These are phyloP conservation scores for Xylaria polymorpha DNA, from an alignment of 2,329 filamentous ascomycete genomes.

Conservation along the genomic window DNA sequence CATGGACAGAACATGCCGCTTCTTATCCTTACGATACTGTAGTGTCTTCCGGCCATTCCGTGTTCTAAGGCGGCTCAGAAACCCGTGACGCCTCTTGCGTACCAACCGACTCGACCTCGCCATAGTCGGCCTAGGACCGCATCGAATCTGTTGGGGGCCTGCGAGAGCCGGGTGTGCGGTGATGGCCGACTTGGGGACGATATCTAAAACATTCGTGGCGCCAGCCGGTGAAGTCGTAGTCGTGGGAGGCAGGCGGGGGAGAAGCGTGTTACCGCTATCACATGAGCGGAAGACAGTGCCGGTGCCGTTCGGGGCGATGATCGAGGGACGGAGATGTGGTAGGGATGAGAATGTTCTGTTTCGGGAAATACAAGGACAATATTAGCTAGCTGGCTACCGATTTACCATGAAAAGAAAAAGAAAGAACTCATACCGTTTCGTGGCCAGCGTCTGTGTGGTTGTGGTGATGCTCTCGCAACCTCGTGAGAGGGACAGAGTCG, in stretches of 20 bases:
- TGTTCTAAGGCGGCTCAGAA: conserved; percentile 62
- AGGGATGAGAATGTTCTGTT: conserved; percentile 62
- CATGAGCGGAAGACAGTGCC: conserved; percentile 46
- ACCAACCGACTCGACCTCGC: conserved; percentile 64
- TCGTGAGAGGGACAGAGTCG: conserved; percentile 31
- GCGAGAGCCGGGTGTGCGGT: conserved; percentile 65
- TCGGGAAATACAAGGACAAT: neutral
- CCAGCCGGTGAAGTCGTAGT: conserved; percentile 23
- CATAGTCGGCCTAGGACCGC: conserved; percentile 69
- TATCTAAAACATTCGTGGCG: conserved; percentile 52
- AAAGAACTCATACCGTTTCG: conserved; percentile 33
- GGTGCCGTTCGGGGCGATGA: conserved; percentile 48
- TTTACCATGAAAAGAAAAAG: neutral
- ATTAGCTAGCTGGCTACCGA: neutral
- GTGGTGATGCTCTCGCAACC: conserved; percentile 28
- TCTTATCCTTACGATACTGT: conserved; percentile 64
- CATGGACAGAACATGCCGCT: conserved; percentile 58
- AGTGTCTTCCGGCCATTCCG: conserved; percentile 66
- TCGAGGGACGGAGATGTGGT: conserved; percentile 62
- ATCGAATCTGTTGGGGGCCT: conserved; percentile 63
- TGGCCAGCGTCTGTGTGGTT: conserved; percentile 22
- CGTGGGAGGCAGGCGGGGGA: conserved; percentile 41
- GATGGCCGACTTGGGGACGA: conserved; percentile 60
- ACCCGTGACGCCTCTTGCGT: conserved; percentile 70
- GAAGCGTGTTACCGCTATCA: conserved; percentile 46